Conservation (phyloP, 257 asterid species). For the Forsythia viridissima region DNA sequence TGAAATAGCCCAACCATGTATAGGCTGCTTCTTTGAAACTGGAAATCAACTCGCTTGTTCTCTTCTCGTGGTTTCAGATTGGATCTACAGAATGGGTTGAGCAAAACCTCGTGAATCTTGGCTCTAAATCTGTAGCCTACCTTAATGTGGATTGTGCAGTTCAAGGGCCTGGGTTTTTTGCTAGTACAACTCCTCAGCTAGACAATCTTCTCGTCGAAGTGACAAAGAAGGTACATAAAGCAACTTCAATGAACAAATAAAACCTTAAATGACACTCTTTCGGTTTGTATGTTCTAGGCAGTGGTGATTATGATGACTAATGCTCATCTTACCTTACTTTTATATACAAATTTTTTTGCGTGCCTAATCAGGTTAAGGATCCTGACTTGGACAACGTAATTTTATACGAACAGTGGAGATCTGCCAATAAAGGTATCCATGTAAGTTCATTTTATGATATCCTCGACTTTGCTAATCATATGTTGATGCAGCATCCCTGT, state of each 20-base stretch:
- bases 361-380: constrained; percentile 68
- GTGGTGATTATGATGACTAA: neutral
- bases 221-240: constrained; percentile 64
- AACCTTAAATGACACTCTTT: constrained; percentile 3
- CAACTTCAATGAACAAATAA: constrained; percentile 14
- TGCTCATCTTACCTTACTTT: neutral
- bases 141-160: constrained; percentile 94
- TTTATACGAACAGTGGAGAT: constrained; percentile 57
- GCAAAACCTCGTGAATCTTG: constrained; percentile 76
- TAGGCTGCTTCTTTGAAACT: constrained; percentile 4
- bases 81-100: constrained; percentile 99
- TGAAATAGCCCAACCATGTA: neutral
- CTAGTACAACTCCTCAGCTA: constrained; percentile 89
- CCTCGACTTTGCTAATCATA: neutral
- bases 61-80: constrained; percentile 51
- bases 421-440: constrained; percentile 43
- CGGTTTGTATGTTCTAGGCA: neutral
- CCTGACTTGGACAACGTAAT: constrained; percentile 59
- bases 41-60: constrained; percentile 21
- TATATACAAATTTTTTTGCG: constrained; percentile 17
- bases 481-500: constrained; percentile 1
- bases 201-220: constrained; percentile 80
- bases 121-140: constrained; percentile 80
- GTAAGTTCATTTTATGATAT: constrained; percentile 42
- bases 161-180: constrained; percentile 92